Conservation (phyloP, 2,329 filamentous ascomycete genomes). For the Arthroderma sp. region DNA sequence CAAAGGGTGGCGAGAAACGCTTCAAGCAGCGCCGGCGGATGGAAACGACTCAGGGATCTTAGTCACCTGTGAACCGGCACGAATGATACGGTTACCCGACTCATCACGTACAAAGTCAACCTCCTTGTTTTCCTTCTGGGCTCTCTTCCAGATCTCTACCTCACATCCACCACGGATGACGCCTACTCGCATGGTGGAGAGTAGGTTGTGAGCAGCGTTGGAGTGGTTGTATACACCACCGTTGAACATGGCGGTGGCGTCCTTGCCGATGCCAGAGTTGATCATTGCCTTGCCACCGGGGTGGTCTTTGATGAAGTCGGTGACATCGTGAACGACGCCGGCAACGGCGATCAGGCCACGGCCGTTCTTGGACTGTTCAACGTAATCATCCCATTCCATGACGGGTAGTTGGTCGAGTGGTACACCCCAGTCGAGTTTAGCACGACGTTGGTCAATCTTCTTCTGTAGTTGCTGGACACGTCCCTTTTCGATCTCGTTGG, state of each 20-base stretch:
- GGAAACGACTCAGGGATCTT: constrained; percentile 67
- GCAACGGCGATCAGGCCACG: constrained; percentile 66
- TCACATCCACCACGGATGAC: constrained; percentile 78
- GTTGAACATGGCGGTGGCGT: constrained; percentile 83
- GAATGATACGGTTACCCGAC: constrained; percentile 67
- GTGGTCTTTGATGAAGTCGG: constrained; percentile 75
- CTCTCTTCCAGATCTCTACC: constrained; percentile 86
- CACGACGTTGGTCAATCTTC: constrained; percentile 81
- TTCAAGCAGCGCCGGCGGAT: constrained; percentile 71
- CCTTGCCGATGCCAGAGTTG: constrained; percentile 68
- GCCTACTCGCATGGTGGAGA: constrained; percentile 78
- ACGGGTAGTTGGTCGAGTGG: constrained; percentile 77
- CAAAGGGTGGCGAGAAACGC: not conserved
- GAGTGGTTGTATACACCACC: constrained; percentile 82
- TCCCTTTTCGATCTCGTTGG: constrained; percentile 87
- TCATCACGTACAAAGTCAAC: constrained; percentile 69
- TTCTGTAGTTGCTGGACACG: constrained; percentile 80
- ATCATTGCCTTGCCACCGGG: constrained; percentile 86
- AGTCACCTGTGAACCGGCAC: constrained; percentile 75
- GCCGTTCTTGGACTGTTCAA: constrained; percentile 63
- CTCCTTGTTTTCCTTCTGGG: constrained; percentile 68
- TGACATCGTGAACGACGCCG: constrained; percentile 75
- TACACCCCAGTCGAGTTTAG: constrained; percentile 72
- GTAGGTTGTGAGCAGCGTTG: constrained; percentile 78
- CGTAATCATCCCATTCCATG: constrained; percentile 76